A percentile compares a stretch with the other conserved stretches of the same genome.
These are phyloP conservation scores for Telfairia occidentalis DNA, from an alignment of 331 rosid genomes.

Conservation along the genomic window DNA sequence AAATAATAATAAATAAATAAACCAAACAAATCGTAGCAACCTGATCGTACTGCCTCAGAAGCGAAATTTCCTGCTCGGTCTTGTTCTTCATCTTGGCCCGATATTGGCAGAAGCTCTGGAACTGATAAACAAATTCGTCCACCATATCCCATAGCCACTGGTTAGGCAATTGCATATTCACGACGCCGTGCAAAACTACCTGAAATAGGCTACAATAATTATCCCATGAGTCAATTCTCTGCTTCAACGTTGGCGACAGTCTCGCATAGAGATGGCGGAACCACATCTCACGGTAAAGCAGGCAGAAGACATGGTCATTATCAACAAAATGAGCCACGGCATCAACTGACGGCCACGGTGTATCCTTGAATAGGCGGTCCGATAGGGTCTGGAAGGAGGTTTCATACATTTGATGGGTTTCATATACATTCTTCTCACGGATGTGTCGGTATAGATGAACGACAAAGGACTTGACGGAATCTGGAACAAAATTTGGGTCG, in stretches of 20 bases:
- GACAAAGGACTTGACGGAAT: slow-evolving; percentile 73
- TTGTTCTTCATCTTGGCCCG: slow-evolving; percentile 91
- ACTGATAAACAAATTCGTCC: slow-evolving; percentile 92
- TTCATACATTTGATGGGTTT: slow-evolving; percentile 96
- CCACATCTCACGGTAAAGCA: slow-evolving; percentile 97
- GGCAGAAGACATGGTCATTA: slow-evolving; percentile 92
- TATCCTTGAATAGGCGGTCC: slow-evolving; percentile 83
- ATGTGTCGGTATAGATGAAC: slow-evolving; percentile 92
- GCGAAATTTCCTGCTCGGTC: slow-evolving; percentile 68
- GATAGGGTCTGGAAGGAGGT: slow-evolving; percentile 72
- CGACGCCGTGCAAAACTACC: slow-evolving; percentile 93
- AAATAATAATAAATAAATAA: not conserved
- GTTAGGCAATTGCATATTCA: slow-evolving; percentile 90
- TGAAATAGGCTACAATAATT: slow-evolving; percentile 83
- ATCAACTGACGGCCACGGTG: slow-evolving; percentile 96
- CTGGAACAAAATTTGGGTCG: slow-evolving; percentile 89
- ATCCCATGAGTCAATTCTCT: slow-evolving; percentile 96
- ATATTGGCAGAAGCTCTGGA: slow-evolving; percentile 93
- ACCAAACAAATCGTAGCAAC: slow-evolving; percentile 12
- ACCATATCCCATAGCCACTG: slow-evolving; percentile 99
- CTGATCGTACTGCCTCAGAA: slow-evolving; percentile 65
- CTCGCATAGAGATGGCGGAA: slow-evolving; percentile 92
- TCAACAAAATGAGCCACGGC: slow-evolving; percentile 77
- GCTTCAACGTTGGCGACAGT: slow-evolving; percentile 73
- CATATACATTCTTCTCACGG: slow-evolving; percentile 93